Base-by-base conservation (phyloP, 2,329 filamentous ascomycete species). In the Aciculosporium take region DNA sequence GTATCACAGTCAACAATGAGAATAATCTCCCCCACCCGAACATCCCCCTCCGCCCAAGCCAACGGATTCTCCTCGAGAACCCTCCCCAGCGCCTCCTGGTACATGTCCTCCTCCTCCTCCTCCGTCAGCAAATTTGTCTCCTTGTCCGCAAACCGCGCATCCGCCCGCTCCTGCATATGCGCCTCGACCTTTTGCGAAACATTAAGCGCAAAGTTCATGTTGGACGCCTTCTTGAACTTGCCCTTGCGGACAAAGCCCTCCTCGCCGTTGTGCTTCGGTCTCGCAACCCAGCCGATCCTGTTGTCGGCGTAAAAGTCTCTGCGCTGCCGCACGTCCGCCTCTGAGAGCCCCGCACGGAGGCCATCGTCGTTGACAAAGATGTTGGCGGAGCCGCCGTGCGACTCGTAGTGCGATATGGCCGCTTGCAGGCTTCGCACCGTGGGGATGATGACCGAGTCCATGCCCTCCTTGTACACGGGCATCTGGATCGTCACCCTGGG, bases 141-240 rank as follows among this genome's bases (percentile, higher is more conserved):
- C 5, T 45, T 46, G 1, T 41, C 27, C 0, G 40, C 45, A 7
- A 53, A 20, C 13, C 41, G 45, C 21, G 42, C 45, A 25, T 55
- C 52, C 7, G 55, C 47, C 40, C 51, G 46, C 4, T 54, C 47
- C 15, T 61, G 58, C 29, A 84, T 61, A 44, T 72, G 71, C 9
- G 72, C 70, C 55, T 84, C 80, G 3, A 81, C 70, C 44, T 71
- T 67, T 52, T 73, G 71, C 28, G 72, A 76, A 39, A 81, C 60
- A 49, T 70, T 71, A 43, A 84, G 63, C 3, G 70, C 78, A 52
- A 77, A 84, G 56, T 84, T 84, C 79, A 84, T 84, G 62, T 84
- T 84, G 23, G 77, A 82, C 1, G 78, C 77, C 59, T 82, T 81
- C 63, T 82, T 82, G 64, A 81, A 82, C 54, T 81, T 81, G 41